Base-by-base conservation (phyloP, 2,329 filamentous ascomycete genomes). In the Arachnomyces sp. region DNA sequence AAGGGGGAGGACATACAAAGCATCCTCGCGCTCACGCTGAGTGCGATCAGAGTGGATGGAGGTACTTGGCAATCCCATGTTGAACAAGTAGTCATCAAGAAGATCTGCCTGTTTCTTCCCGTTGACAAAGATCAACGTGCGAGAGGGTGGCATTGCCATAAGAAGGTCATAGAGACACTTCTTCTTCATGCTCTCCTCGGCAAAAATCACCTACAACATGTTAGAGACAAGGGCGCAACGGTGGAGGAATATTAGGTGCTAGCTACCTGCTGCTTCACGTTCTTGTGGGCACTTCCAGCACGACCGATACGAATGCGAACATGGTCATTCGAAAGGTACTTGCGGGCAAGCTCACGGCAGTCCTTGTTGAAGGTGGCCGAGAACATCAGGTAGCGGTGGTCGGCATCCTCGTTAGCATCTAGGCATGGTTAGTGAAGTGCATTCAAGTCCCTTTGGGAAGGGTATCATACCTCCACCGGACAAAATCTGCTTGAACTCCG, bases 41-140 rank as follows among this genome's bases (percentile, higher is more conserved):
- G 84, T 93, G 16, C 90, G 84, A 42, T 88, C 85, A 1, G 79
- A 71, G 51, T 96, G 92, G 50, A 96, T 93, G 0, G 89, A 94
- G 0, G 87, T 93, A 37, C 80, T 83, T 0, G 92, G 92, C 1
- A 95, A 64, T 0, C 77, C 74, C 43, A 76, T 70, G 58, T 94
- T 90, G 70, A 78, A 96, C 0, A 96, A 61, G 47, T 77, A 93
- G 52, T 95, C 90, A 49, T 98, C 92, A 0, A 96, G 63, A 39
- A 84, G 77, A 54, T 98, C 92, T 1, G 83, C 88, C 33, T 74
- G 73, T 17, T 73, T 68, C 65, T 88, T 92, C 51, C 71, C 78
- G 63, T 94, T 95, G 58, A 88, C 86, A 56, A 98, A 98, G 48
- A 98, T 76, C 33, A 98, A 76, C 1, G 86, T 94, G 3, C 90